Base-by-base conservation (phyloP, 169 alveolate genomes). In the Plasmodium chabaudi region DNA sequence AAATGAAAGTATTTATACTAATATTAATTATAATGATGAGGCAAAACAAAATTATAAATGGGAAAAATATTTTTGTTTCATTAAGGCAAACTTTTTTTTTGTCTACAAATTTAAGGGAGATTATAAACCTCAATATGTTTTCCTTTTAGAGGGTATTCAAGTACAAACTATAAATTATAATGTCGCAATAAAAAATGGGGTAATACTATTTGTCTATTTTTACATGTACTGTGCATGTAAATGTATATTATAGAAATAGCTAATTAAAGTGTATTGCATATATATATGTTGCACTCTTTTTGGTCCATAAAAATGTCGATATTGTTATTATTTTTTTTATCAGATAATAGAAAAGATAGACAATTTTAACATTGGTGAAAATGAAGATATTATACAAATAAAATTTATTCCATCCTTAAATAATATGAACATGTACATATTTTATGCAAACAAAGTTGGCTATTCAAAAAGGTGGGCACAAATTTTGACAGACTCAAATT, bases 311-410 rank as follows among this genome's bases (percentile, higher is more conserved):
- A 34, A 34, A 34, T 34, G 5, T 34, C 1, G 7, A 34, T 34
- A 34, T 34, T 34, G 7, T 3, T 34, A 34, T 34, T 34, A 34
- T 12, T 55, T 34, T 15, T 64, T 21, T 21, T 42, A 25, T n/a
- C 61, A 75, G 88, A 49, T 64, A 64, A 75, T 75, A 63, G 55
- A 75, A 49, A 59, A 64, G 49, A 47, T 42, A 19, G 63, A 42
- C 17, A 61, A 75, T 7, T 55, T 63, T 27, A 13, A 21, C 7
- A 15, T 75, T 57, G 75, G 75, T 13, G 60, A 63, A 25, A 75
- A 75, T 25, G 77, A 75, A 34, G 88, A 75, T 67, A 27, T 75
- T 49, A 64, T 75, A n/a, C 88, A 75, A 53, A 64, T 75, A 64
- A 75, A 61, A 47, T 19, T 44, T 21, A 17, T 17, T 17, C 23